Conservation (phyloP, 257 asterid species). For the Echites panduratus region DNA sequence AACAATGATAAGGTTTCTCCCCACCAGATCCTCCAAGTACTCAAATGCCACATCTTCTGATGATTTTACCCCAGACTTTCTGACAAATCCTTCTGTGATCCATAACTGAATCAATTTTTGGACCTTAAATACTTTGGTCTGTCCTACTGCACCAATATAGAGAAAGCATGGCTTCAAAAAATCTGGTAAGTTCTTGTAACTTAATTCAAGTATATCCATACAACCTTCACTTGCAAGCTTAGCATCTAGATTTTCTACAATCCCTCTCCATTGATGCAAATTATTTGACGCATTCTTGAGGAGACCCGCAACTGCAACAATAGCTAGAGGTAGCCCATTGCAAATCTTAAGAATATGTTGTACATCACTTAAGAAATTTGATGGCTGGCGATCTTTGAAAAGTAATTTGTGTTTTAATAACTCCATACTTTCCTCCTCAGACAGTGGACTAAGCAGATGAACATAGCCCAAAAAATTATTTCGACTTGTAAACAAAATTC, state of each 20-base stretch:
- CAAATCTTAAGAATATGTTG: background rate
- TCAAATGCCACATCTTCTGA: background rate
- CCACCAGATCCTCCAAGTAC: background rate
- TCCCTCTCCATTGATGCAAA: background rate
- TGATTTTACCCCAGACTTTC: background rate
- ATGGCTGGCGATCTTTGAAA: background rate
- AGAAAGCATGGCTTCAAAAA: slow-evolving; percentile 1
- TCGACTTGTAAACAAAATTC: background rate
- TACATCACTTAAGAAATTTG: background rate
- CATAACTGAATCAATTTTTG: background rate
- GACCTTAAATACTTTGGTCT: background rate
- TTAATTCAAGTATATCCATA: background rate
- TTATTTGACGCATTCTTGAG: background rate
- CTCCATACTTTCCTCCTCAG: background rate
- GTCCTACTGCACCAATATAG: background rate
- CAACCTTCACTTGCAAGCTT: background rate
- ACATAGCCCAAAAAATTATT: background rate
- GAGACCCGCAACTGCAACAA: background rate
- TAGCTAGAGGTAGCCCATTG: slow-evolving; percentile 10
- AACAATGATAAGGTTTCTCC: background rate
- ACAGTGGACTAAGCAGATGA: background rate
- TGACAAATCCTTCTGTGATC: background rate
- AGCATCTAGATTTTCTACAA: background rate
- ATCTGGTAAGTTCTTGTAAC: slow-evolving; percentile 3
- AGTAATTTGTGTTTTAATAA: background rate